Evolutionary conservation across 345 rosid genomes (phyloP), one percentile per base, ranked within the genome.

Genomic region (Brassica carinata): DNA sequence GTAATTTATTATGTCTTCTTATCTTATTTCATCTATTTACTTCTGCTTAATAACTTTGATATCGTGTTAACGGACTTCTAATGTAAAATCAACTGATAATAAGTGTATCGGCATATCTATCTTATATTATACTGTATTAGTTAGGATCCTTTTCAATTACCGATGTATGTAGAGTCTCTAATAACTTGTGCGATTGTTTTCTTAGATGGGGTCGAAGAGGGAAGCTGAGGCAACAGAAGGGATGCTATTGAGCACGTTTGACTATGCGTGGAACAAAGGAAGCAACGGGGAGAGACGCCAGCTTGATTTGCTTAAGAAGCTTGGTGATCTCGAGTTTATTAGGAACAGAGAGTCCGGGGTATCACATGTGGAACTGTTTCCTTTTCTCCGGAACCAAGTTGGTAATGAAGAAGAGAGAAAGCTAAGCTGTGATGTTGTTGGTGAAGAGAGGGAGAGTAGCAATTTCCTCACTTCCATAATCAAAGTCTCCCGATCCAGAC

Each of bases 211-310:
- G 67, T 83, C 83, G 74, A 93, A 91, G 82, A 88, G 74, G 48
- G 88, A 72, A 64, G 97, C 98, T 66, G 80, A 83, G 71, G 83
- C 83, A 79, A 85, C 87, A 59, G 97, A 93, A 83, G 77, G 85
- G 18, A 72, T 43, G 84, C 88, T 93, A 65, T 87, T 95, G 19
- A 30, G 73, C 23, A 87, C 85, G 30, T 93, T 92, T 78, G 98
- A 95, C 77, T 95, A 93, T 81, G 99, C 96, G 13, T 95, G 98
- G 99, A 95, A 95, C 80, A 93, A 88, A 87, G 94, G 93, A 3
- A 71, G 88, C 36, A 93, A 95, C 17, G 93, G 89, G 66, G 77
- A 71, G 34, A 87, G 98, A 1, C 90, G 97, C 27, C 96, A 86
- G 10, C 23, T 79, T 61, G 94, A 89, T 73, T 68, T 93, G 45